Evolutionary conservation across 2,329 filamentous ascomycete genomes (phyloP).

Genomic region (Pseudonectria buxi): DNA sequence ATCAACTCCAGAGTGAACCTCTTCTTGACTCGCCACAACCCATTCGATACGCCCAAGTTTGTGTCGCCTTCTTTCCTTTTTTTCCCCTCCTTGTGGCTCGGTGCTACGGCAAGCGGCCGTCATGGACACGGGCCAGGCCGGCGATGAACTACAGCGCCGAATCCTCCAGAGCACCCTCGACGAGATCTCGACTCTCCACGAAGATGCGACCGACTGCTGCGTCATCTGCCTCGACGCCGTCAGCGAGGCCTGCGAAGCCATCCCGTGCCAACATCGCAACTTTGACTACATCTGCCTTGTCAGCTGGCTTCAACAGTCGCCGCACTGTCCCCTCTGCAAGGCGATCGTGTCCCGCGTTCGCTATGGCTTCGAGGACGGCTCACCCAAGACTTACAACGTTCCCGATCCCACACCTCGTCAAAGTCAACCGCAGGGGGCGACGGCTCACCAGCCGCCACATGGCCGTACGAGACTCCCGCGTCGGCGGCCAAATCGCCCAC

Average conservation of each 20-base stretch:
- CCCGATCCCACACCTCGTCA: slow-evolving; percentile 30
- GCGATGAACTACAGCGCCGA: slow-evolving; percentile 33
- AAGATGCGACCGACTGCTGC: slow-evolving; percentile 45
- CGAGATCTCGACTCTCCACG: slow-evolving; percentile 28
- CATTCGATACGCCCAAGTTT: too few relatives aligned
- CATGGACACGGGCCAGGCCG: slow-evolving; percentile 19
- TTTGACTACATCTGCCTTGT: slow-evolving; percentile 83
- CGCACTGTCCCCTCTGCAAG: slow-evolving; percentile 76
- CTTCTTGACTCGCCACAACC: too few relatives aligned
- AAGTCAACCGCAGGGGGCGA: slow-evolving; percentile 7
- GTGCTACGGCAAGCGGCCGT: not conserved
- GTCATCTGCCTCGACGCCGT: slow-evolving; percentile 81
- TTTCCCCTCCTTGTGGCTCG: not conserved
- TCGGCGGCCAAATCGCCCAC: slow-evolving; percentile 4
- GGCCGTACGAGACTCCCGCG: slow-evolving; percentile 1
- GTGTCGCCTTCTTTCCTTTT: not conserved
- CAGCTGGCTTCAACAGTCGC: slow-evolving; percentile 70
- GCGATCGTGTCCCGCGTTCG: slow-evolving; percentile 49
- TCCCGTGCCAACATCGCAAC: slow-evolving; percentile 70
- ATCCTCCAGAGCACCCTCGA: slow-evolving; percentile 39
- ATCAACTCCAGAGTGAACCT: too few relatives aligned
- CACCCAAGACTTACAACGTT: slow-evolving; percentile 48
- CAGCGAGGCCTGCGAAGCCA: slow-evolving; percentile 62
- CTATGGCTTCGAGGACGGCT: slow-evolving; percentile 50
- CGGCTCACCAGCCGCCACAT: not conserved